Evolutionary conservation across 2,329 filamentous ascomycete genomes (phyloP).

Genomic region (Berkeleyomyces basicola): DNA sequence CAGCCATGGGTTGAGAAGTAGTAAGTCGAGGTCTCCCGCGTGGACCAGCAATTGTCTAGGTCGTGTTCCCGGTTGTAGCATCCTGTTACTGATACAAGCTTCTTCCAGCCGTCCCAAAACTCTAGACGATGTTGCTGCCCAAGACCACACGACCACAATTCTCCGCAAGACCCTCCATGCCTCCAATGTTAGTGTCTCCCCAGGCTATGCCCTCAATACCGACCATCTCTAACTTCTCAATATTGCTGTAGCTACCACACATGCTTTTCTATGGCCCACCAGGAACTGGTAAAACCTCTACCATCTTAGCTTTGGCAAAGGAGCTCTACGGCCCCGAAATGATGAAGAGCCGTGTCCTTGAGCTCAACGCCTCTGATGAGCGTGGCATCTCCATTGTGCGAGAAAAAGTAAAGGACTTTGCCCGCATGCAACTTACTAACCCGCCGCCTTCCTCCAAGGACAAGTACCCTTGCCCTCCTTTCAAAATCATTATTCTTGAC

Average conservation of each 20-base stretch:
- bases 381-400: constrained; percentile 93
- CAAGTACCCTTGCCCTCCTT: constrained; percentile 83
- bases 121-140: constrained; percentile 84
- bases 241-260: constrained; percentile 57
- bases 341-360: constrained; percentile 84
- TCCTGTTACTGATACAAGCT: constrained; percentile 12
- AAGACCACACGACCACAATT: constrained; percentile 91
- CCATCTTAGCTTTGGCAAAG: constrained; percentile 89
- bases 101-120: constrained; percentile 67
- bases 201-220: background rate
- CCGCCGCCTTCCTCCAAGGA: constrained; percentile 51
- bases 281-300: constrained; percentile 94
- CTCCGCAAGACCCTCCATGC: constrained; percentile 86
- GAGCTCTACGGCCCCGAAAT: constrained; percentile 94
- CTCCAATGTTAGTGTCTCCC: constrained; percentile 48
- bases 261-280: constrained; percentile 99
- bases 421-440: constrained; percentile 81
- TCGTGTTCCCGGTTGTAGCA: background rate
- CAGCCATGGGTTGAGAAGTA: constrained; percentile 99
- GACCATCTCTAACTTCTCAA: constrained; percentile 10
- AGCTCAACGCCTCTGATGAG: constrained; percentile 97
- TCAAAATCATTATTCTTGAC: constrained; percentile 97
- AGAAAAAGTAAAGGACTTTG: constrained; percentile 97
- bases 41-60: no score
- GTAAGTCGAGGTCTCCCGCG: constrained; percentile 31